Percentiles rank a stretch among this genome's conserved stretches.
Evolutionary conservation across 306 rosid species (phyloP).

Genomic region (Clitoria ternatea): DNA sequence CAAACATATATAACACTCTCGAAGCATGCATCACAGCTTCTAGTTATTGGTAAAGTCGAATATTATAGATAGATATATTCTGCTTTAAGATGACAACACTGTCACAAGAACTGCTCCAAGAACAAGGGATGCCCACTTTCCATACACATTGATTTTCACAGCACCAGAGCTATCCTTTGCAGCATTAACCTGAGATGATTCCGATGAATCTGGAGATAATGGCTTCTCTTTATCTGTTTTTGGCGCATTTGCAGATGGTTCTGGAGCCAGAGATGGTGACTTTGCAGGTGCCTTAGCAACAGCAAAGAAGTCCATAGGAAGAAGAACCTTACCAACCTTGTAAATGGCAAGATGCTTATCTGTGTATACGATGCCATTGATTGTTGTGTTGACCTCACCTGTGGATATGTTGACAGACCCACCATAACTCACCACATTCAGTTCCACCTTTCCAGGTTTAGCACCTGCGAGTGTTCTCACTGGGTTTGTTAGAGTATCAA

Average conservation of each 20-base stretch:
- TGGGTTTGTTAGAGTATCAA: slow-evolving; percentile 60
- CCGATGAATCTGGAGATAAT: slow-evolving; percentile 20
- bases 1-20: too few relatives aligned
- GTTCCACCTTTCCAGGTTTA: slow-evolving; percentile 41
- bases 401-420: slow-evolving; percentile 55
- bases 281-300: slow-evolving; percentile 41
- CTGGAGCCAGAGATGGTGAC: slow-evolving; percentile 26
- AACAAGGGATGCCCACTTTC: slow-evolving; percentile 14
- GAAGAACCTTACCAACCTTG: slow-evolving; percentile 52
- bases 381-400: slow-evolving; percentile 57
- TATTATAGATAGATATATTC: too few relatives aligned
- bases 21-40: too few relatives aligned
- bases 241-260: slow-evolving; percentile 26
- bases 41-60: too few relatives aligned
- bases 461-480: slow-evolving; percentile 64
- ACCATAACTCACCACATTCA: slow-evolving; percentile 55
- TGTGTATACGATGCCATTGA: slow-evolving; percentile 49
- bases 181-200: slow-evolving; percentile 5
- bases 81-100: neutral
- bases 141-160: neutral
- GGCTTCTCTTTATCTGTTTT: slow-evolving; percentile 38
- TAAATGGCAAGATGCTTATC: slow-evolving; percentile 65
- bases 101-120: neutral
- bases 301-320: slow-evolving; percentile 43
- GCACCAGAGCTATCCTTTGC: neutral